Evolutionary conservation across 352 stramenopile genomes (phyloP), one percentile per base, ranked within the genome.

Genomic region (Phytopythium helicoides): DNA sequence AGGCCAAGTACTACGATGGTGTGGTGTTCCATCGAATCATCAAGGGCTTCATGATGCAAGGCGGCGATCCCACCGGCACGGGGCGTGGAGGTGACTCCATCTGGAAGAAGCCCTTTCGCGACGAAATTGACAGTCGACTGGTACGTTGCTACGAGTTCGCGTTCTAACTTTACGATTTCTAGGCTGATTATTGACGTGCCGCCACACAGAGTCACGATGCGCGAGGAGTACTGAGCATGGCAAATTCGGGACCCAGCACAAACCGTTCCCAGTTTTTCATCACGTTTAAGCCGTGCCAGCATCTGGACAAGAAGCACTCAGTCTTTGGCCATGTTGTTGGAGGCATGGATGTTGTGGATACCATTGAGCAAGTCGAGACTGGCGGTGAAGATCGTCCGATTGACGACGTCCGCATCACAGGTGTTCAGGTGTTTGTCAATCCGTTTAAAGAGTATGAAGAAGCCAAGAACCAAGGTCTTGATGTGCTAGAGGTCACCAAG

Each of bases 251-350:
- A 9, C 81, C 87, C n/a, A 78, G 93, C 21, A 98, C 93, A 2
- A 99, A 99, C 69, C 87, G 86, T 25, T 96, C 89, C n/a, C 97
- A 99, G 82, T 99, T 99, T 71, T 99, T 99, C 68, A 96, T 99
- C 56, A 99, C 96, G 2, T 99, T 98, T 64, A 95, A 97, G 62
- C 77, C 78, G 9, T 97, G 85, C 51, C 53, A 74, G n/a, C 96
- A 99, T 70, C 75, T 99, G n/a, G 94, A 99, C 81, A 97, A 97
- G 60, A 98, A 99, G 50, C 97, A 99, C 76, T 86, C 86, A 8
- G 88, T 99, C 0, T 99, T 99, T 89, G 97, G 85, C 15, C 76
- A 76, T 41, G 92, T 99, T 34, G 81, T 99, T 8, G 84, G 96
- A 31, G 97, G 96, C 3, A 70, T 98, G 55, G 81, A 87, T 46